Evolutionary conservation across 2,329 filamentous ascomycete genomes (phyloP).

Genomic region (Trichoderma arundinaceum): DNA sequence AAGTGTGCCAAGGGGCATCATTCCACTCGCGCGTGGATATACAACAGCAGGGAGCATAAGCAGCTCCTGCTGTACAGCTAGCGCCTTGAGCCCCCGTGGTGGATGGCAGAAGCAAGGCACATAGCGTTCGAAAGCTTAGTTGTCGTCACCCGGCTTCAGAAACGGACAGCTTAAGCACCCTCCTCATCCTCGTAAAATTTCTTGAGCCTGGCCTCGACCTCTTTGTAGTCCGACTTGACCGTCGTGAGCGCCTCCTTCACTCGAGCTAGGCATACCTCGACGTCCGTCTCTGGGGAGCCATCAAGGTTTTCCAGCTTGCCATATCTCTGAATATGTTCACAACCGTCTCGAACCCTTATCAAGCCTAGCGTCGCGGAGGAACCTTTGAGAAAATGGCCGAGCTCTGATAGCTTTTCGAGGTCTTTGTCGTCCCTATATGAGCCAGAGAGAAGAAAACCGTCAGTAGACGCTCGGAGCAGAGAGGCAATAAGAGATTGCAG

Average conservation of each 20-base stretch:
- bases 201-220: constrained; percentile 72
- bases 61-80: constrained; percentile 3
- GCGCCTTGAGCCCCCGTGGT: not conserved
- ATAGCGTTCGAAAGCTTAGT: constrained; percentile 1
- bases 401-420: constrained; percentile 75
- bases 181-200: constrained; percentile 60
- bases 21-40: constrained; percentile 1
- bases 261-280: constrained; percentile 69
- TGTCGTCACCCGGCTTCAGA: not conserved
- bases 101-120: constrained; percentile 6
- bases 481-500: not conserved
- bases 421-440: constrained; percentile 66
- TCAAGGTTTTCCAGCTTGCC: constrained; percentile 82
- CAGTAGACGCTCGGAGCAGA: constrained; percentile 23
- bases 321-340: constrained; percentile 95
- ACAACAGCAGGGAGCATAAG: constrained; percentile 4
- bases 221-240: constrained; percentile 77
- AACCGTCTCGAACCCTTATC: constrained; percentile 87
- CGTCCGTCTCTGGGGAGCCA: constrained; percentile 69
- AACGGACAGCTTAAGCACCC: not conserved
- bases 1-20: not conserved
- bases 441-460: constrained; percentile 1
- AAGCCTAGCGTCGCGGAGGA: constrained; percentile 94
- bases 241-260: constrained; percentile 72
- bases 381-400: constrained; percentile 96